Evolutionary conservation across 139 green algal species (phyloP).

Genomic region (Coccomyxa sp.): DNA sequence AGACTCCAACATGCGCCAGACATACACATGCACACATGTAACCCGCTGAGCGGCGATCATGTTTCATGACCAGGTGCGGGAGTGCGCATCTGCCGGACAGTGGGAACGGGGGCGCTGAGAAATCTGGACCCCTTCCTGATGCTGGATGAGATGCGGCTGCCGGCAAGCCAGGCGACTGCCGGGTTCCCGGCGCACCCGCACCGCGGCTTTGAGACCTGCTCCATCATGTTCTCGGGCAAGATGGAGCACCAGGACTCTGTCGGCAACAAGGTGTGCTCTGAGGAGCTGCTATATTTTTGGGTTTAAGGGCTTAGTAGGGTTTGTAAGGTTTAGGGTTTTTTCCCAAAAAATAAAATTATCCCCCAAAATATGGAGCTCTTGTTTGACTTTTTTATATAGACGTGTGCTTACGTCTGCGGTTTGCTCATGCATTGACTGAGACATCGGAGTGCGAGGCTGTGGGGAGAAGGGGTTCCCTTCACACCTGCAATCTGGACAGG

Average conservation of each 20-base stretch:
- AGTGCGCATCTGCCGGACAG: constrained; percentile 71
- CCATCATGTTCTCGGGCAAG: constrained; percentile 80
- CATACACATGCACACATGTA: no score
- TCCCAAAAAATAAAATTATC: no score
- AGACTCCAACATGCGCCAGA: no score
- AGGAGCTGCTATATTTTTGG: no score
- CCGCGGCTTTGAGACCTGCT: constrained; percentile 86
- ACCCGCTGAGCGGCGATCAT: no score
- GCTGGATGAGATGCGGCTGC: constrained; percentile 74
- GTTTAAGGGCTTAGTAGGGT: no score
- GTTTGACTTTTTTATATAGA: no score
- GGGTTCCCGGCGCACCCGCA: constrained; percentile 88
- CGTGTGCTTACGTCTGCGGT: no score
- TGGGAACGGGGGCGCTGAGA: constrained; percentile 61
- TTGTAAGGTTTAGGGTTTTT: no score
- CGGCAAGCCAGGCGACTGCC: constrained; percentile 45
- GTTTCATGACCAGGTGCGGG: constrained; percentile 40
- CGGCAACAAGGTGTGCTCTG: constrained; percentile 70
- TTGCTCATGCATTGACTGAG: not conserved
- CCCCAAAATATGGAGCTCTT: no score
- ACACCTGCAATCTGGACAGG: not conserved
- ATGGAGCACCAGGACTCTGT: constrained; percentile 80
- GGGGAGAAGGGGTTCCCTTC: no score
- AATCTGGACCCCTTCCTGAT: constrained; percentile 86
- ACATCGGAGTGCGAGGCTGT: no score